These are phyloP conservation scores for Botrytis galanthina DNA, from an alignment of 2,329 filamentous ascomycete genomes.

Conservation along the genomic window DNA sequence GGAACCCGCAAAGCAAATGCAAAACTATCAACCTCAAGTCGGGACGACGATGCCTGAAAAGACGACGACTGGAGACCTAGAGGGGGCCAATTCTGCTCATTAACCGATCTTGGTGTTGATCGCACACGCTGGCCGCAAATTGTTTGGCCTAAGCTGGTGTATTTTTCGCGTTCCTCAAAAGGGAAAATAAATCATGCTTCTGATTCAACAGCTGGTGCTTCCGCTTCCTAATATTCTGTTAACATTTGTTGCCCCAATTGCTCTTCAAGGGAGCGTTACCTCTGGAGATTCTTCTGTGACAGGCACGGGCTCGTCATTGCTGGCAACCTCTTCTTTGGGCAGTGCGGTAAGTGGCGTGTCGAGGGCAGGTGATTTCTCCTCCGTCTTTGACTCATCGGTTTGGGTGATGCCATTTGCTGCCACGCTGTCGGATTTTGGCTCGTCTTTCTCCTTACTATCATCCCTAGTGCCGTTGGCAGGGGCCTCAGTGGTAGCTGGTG, in stretches of 20 bases:
- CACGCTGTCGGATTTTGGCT: conserved; percentile 32
- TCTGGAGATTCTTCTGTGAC: conserved; percentile 28
- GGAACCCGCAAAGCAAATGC: conserved; percentile 31
- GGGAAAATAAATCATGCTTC: conserved; percentile 5
- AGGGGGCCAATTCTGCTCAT: conserved; percentile 6
- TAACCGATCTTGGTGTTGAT: conserved; percentile 15
- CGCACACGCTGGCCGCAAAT: background rate
- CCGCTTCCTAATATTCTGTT: conserved; percentile 26
- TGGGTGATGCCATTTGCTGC: conserved; percentile 37
- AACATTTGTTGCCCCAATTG: conserved; percentile 16
- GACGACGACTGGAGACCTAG: conserved; percentile 10
- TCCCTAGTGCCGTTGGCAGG: conserved; percentile 37
- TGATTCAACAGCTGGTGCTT: conserved; percentile 28
- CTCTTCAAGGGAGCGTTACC: conserved; percentile 20
- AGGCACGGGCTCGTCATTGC: conserved; percentile 35
- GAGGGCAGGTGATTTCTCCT: conserved; percentile 42
- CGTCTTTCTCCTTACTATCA: conserved; percentile 43
- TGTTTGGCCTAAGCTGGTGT: conserved; percentile 13
- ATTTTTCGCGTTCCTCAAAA: background rate
- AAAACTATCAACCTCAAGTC: conserved; percentile 19
- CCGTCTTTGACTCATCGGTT: conserved; percentile 40
- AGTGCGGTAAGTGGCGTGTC: conserved; percentile 32
- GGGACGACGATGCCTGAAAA: conserved; percentile 10
- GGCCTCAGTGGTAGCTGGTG: conserved; percentile 39
- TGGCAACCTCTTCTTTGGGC: conserved; percentile 32